Percentiles rank a stretch among this genome's conserved stretches.
These are phyloP conservation scores for Yamadazyma dendronema DNA, from an alignment of 1,139 yeast species.

Conservation along the genomic window DNA sequence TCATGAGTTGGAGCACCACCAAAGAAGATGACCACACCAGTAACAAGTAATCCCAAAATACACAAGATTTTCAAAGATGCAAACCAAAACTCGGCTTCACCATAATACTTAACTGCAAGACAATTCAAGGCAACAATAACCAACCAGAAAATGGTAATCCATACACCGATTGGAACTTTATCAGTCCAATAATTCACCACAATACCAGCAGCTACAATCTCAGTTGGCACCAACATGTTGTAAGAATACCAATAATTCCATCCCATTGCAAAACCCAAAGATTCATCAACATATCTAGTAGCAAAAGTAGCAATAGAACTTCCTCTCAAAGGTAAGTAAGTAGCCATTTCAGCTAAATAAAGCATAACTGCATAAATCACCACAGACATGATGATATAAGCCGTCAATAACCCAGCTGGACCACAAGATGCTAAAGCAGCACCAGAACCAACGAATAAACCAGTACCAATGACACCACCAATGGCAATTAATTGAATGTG, in stretches of 20 bases:
- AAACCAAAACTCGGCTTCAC: conserved; percentile 32
- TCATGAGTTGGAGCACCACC: conserved; percentile 30
- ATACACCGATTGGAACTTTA: conserved; percentile 27
- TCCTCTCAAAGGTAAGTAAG: conserved; percentile 63
- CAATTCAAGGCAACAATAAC: conserved; percentile 23
- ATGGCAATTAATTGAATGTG: conserved; percentile 40
- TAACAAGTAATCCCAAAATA: conserved; percentile 24
- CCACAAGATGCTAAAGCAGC: conserved; percentile 43
- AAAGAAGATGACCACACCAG: conserved; percentile 27
- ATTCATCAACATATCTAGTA: conserved; percentile 52
- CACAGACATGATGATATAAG: conserved; percentile 43
- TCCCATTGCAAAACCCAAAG: conserved; percentile 73
- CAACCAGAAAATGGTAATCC: conserved; percentile 26
- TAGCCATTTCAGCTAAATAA: conserved; percentile 77
- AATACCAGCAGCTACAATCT: conserved; percentile 75
- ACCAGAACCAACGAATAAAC: conserved; percentile 47
- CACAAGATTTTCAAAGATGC: conserved; percentile 27
- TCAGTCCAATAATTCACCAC: conserved; percentile 68
- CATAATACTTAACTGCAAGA: conserved; percentile 28
- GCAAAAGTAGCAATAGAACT: conserved; percentile 55
- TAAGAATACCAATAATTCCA: conserved; percentile 74
- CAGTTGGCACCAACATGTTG: conserved; percentile 78
- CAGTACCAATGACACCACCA: conserved; percentile 44
- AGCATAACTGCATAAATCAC: conserved; percentile 62
- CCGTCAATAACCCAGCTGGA: conserved; percentile 41